Conservation (phyloP, 2,329 filamentous ascomycete species). For the Exophiala phaeomuriformis region DNA sequence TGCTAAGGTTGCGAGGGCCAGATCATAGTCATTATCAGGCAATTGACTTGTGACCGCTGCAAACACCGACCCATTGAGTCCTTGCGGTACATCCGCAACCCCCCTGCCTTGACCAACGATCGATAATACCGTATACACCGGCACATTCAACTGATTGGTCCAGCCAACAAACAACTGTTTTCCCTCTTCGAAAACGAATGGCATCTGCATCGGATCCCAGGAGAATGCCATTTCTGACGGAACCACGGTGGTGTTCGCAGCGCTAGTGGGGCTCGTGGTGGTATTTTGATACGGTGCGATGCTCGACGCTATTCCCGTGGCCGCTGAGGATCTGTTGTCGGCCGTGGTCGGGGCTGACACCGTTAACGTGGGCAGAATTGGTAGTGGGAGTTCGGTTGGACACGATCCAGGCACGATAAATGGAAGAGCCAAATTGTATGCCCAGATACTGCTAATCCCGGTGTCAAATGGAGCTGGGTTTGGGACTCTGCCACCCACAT, state of each 20-base stretch:
- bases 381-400: too few species aligned
- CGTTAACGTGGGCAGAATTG: too few species aligned
- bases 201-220: too few species aligned
- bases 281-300: slow-evolving; percentile 15
- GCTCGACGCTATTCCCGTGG: too few species aligned
- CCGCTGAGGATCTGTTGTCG: too few species aligned
- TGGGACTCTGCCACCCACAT: slow-evolving; percentile 27
- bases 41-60: slow-evolving; percentile 25
- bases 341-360: too few species aligned
- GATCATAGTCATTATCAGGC: slow-evolving; percentile 15
- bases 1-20: slow-evolving; percentile 16
- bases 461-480: slow-evolving; percentile 31
- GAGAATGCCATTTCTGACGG: background rate
- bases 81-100: slow-evolving; percentile 19
- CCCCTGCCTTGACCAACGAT: slow-evolving; percentile 15
- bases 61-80: slow-evolving; percentile 24
- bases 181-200: too few species aligned
- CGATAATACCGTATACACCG: slow-evolving; percentile 25
- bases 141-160: slow-evolving; percentile 26
- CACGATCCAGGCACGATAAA: slow-evolving; percentile 28
- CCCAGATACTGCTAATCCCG: slow-evolving; percentile 27
- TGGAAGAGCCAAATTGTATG: slow-evolving; percentile 30
- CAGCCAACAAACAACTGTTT: slow-evolving; percentile 15
- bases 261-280: background rate
- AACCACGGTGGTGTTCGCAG: background rate